Percentiles rank a stretch among this genome's conserved stretches.
phyloP scores from a whole-genome alignment of 306 rosid species.

The Pyrus bretschneideri region DNA sequence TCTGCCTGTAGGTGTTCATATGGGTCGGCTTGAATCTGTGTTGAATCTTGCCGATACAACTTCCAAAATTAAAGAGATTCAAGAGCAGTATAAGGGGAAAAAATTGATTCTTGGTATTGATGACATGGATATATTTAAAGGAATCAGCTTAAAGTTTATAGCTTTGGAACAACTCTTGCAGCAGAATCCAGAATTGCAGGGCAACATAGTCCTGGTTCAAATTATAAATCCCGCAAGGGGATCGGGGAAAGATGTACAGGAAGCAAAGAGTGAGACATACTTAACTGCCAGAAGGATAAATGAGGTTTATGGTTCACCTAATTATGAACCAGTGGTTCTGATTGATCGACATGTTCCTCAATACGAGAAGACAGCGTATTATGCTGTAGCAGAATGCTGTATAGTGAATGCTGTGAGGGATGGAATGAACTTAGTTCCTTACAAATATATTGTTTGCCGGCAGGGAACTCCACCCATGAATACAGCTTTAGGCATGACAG shows the following conservation, averaged over 20 bases:
- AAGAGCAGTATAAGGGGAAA: slow-evolving; percentile 53
- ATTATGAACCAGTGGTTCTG: slow-evolving; percentile 61
- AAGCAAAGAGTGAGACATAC: slow-evolving; percentile 60
- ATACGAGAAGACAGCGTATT: slow-evolving; percentile 74
- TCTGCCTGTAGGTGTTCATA: slow-evolving; percentile 82
- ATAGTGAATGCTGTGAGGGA: slow-evolving; percentile 84
- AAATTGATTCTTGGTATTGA: slow-evolving; percentile 48
- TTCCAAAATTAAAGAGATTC: slow-evolving; percentile 54
- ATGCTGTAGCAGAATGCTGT: slow-evolving; percentile 79
- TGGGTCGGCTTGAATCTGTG: slow-evolving; percentile 75
- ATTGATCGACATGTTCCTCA: slow-evolving; percentile 71
- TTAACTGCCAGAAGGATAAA: slow-evolving; percentile 56
- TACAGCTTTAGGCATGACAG: slow-evolving; percentile 39
- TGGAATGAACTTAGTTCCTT: slow-evolving; percentile 87
- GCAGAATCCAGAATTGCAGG: slow-evolving; percentile 52
- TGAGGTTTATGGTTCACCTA: slow-evolving; percentile 40
- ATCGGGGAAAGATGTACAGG: slow-evolving; percentile 73
- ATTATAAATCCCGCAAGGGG: slow-evolving; percentile 89
- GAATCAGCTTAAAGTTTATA: slow-evolving; percentile 69
- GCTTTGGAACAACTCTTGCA: slow-evolving; percentile 73
- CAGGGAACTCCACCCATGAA: slow-evolving; percentile 55
- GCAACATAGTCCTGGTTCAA: slow-evolving; percentile 64
- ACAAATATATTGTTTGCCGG: slow-evolving; percentile 73
- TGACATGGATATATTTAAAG: slow-evolving; percentile 87
- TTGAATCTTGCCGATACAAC: slow-evolving; percentile 56